Evolutionary conservation across 495 filamentous ascomycete genomes (phyloP), one percentile per base, ranked within the genome.

Genomic region (Coniosporium apollinis): DNA sequence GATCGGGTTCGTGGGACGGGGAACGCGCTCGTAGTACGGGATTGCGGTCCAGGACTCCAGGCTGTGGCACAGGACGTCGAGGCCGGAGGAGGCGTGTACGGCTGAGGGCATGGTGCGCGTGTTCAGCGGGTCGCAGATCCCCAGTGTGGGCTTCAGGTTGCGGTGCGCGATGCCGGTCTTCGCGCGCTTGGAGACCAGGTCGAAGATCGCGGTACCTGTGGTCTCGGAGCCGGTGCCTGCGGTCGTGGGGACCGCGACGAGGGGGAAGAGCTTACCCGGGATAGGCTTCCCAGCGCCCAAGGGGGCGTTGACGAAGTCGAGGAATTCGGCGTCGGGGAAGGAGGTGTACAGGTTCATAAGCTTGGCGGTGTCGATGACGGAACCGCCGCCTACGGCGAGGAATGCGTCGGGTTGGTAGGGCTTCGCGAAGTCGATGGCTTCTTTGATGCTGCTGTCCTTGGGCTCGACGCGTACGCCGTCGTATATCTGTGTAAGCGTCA

Each of bases 221-320:
- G 91, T 96, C 60, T 97, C 89, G 31, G 76, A 83, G 17, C 89
- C 89, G 1, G 89, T 96, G 30, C 89, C 89, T 15, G 89, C 84
- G 2, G 89, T 97, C 10, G 89, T 97, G 1, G 91, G 89, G 17
- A 97, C 75, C 34, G 89, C 91, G 33, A 97, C 74, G 4, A 97
- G 66, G 2, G 89, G 89, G 35, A 64, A 71, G 1, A 96, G 67
- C n/a, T 72, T 65, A 41, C 73, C 74, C 24, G 72, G 72, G 38
- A 96, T 79, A 2, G 89, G 91, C 22, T 70, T 64, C 7, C 91
- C 91, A 43, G 78, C 82, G 34, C 89, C 89, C 1, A 97, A 62
- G 0, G 89, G 89, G 1, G 87, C 87, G 51, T 96, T 96, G 53
- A 97, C 89, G 49, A 97, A 96, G 61, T 96, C 89, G 10, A 96